These are phyloP conservation scores for Dendrothele bispora DNA, from an alignment of 768 basidiomycete species.

Conservation along the genomic window DNA sequence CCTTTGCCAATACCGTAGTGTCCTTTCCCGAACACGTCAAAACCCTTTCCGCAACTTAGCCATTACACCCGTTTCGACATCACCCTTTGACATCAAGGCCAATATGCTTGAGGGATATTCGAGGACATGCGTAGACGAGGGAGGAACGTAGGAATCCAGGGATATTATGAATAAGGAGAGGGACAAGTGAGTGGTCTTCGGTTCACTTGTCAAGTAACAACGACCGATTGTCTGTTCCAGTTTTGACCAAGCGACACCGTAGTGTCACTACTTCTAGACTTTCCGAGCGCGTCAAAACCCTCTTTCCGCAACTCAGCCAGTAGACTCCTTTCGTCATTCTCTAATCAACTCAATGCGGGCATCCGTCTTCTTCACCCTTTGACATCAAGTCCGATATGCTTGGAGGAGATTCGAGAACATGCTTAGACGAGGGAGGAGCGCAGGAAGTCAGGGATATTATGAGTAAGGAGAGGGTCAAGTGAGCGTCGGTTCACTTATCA, in stretches of 20 bases:
- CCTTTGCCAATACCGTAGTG: constrained; percentile 73
- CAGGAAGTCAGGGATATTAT: constrained; percentile 92
- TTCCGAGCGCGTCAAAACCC: too few relatives aligned
- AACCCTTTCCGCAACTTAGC: constrained; percentile 56
- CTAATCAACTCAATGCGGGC: constrained; percentile 76
- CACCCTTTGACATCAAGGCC: constrained; percentile 84
- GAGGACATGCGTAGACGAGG: constrained; percentile 81
- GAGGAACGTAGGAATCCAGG: constrained; percentile 82
- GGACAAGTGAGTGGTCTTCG: constrained; percentile 68
- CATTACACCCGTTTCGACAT: constrained; percentile 72
- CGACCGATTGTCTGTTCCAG: constrained; percentile 34
- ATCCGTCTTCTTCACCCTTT: constrained; percentile 74
- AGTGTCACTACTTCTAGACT: too few relatives aligned
- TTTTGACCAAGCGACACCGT: constrained; percentile 91
- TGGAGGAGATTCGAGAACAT: constrained; percentile 76
- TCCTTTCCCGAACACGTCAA: constrained; percentile 63
- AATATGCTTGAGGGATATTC: constrained; percentile 82
- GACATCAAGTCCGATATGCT: constrained; percentile 86
- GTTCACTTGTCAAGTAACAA: too few relatives aligned
- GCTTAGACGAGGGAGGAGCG: constrained; percentile 85
- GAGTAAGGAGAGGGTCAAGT: constrained; percentile 81
- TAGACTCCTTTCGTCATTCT: too few relatives aligned
- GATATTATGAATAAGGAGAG: constrained; percentile 87
- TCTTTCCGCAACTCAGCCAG: too few relatives aligned
- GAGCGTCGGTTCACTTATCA: constrained; percentile 34